Conservation (phyloP, 2,329 filamentous ascomycete species). For the Claviceps sp. region DNA sequence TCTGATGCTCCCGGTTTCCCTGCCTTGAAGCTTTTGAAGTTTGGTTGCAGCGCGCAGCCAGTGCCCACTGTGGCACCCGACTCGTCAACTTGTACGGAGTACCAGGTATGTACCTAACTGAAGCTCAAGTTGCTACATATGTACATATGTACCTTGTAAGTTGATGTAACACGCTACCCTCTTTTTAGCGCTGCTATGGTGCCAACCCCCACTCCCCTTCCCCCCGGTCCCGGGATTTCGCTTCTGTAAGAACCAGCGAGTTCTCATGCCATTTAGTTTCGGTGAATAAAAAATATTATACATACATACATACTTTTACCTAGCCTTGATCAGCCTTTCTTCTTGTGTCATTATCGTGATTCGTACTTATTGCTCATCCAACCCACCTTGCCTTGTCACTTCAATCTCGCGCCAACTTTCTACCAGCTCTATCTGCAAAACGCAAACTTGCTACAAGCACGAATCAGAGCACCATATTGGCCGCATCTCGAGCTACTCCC, state of each 20-base stretch:
- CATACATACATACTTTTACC: background rate
- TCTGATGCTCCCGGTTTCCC: too few relatives aligned
- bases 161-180: too few relatives aligned
- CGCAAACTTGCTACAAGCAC: background rate
- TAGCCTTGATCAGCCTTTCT: background rate
- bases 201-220: background rate
- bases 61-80: too few relatives aligned
- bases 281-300: slow-evolving; percentile 4
- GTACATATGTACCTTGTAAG: too few relatives aligned
- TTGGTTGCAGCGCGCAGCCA: too few relatives aligned
- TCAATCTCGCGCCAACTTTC: background rate
- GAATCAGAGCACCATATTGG: background rate
- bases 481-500: background rate
- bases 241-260: background rate
- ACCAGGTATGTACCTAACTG: too few relatives aligned
- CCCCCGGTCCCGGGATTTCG: background rate
- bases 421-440: background rate
- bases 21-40: too few relatives aligned
- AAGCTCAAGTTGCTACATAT: too few relatives aligned
- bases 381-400: background rate
- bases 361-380: background rate
- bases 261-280: background rate
- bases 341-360: background rate
- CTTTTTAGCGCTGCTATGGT: background rate
- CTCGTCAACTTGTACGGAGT: too few relatives aligned